Base-by-base conservation (phyloP, 371 early-diverging fungal genomes). In the Fennellomyces sp. region DNA sequence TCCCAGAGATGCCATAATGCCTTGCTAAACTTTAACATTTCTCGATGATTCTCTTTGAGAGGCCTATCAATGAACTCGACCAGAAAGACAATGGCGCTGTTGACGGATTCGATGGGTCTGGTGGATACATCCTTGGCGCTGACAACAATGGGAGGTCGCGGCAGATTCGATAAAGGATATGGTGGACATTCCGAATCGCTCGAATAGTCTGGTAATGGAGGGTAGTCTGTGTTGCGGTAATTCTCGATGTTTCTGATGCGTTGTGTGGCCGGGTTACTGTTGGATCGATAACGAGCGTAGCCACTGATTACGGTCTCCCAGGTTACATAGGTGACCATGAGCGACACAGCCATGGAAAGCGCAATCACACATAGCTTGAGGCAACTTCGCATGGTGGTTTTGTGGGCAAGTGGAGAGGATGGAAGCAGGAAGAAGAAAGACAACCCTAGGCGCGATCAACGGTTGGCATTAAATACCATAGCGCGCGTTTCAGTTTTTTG, bases 41-140 rank as follows among this genome's bases (percentile, higher is more conserved):
- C 61, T 12, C 28, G 38, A 48, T 60, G 57, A 28, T 65, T 65
- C 39, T 65, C 50, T 19, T 49, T 56, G 10, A 65, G 25, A 3
- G 65, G 65, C 8, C 61, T 49, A 52, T 65, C 65, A 10, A 60
- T 31, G 41, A 56, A 65, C 26, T 65, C 65, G 27, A 64, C 52
- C 2, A 64, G 47, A 29, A 52, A 64, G 1, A 64, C 53, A 48
- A 64, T 64, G 39, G 64, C 64, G 12, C 58, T 58, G 39, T 58
- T 64, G 27, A 64, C 58, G 7, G 53, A 50, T 39, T 38, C 52
- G 17, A 23, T 30, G 29, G 52, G 12, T 2, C 12, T 2, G 45
- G 21, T 17, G 45, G 39, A 28, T 1, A 30, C 45, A n/a, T 57
- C 55, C n/a, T 45, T 52, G 27, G 11, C 31, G 15, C 38, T 19